Base-by-base conservation (phyloP, 805 yeast genomes). In the Starmerella sp. region DNA sequence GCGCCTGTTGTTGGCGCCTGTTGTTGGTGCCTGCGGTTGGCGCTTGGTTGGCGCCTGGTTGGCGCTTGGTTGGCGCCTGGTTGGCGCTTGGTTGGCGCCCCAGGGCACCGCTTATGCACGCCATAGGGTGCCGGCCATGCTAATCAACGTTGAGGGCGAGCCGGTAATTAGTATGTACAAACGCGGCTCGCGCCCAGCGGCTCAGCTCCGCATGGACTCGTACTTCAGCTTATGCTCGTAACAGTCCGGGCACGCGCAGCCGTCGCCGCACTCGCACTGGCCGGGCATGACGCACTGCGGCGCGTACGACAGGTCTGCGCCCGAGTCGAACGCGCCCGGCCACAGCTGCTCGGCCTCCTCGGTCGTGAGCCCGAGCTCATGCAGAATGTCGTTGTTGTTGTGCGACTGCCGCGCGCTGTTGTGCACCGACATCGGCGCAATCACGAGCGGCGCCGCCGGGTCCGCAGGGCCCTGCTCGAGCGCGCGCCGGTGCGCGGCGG, bases 201-300 rank as follows among this genome's bases (percentile, higher is more conserved):
- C 41, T 11, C 30, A 38, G 51, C 17, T 48, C 48, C 29, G 31
- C 43, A 13, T 8, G 43, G 32, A 17, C 43, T 48, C 43, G 28
- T n/a, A 37, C 35, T 48, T 48, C n/a, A 48, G 43, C 35, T 48
- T 30, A 39, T 62, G 66, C 28, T 63, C 67, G 36, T 55, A 59
- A 52, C 73, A 70, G 38, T 69, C 71, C 9, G 63, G 65, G 52
- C 73, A 70, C 31, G 59, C 55, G 51, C 73, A 70, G 28, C 53
- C 58, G 10, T 67, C 71, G 4, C 71, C 73, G 52, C 73, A 70
- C 17, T 66, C 62, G 51, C 73, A 70, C 51, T 67, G 66, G 17
- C 73, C 72, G 0, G 72, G 73, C 39, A 70, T 60, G 6, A 67
- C 68, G 50, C 73, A 70, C 15, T 65, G 60, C 15, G 73, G 65